Percentiles rank a stretch among this genome's conserved stretches.
Evolutionary conservation across 495 filamentous ascomycete genomes (phyloP).

Genomic region (Penicillium macrosclerotiorum): DNA sequence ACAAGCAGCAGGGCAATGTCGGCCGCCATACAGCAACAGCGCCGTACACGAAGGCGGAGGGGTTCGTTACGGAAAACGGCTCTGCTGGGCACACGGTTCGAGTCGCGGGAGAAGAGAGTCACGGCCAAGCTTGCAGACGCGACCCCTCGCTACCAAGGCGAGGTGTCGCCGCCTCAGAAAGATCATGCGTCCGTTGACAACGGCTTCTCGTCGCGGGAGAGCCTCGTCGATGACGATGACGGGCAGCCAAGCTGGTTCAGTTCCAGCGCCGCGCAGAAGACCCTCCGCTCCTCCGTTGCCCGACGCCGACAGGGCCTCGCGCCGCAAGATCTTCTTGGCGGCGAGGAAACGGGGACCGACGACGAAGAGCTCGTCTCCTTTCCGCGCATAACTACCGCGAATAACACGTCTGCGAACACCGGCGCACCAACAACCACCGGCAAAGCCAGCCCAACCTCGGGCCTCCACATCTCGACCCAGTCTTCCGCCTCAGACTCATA

Average conservation of each 20-base stretch:
- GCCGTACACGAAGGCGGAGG: slow-evolving; percentile 69
- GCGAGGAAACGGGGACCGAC: slow-evolving; percentile 72
- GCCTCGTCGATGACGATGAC: slow-evolving; percentile 15
- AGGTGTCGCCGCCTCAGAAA: slow-evolving; percentile 11
- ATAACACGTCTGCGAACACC: slow-evolving; percentile 14
- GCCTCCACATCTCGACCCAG: slow-evolving; percentile 40
- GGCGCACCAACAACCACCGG: neutral
- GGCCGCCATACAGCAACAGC: slow-evolving; percentile 57
- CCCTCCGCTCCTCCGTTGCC: slow-evolving; percentile 17
- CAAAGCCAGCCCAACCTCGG: slow-evolving; percentile 9
- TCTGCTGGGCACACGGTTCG: slow-evolving; percentile 63
- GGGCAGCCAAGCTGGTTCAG: slow-evolving; percentile 27
- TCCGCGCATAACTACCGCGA: slow-evolving; percentile 32
- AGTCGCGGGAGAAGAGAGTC: slow-evolving; percentile 47
- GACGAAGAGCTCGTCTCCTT: slow-evolving; percentile 73
- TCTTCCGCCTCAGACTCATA: slow-evolving; percentile 68
- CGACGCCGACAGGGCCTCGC: slow-evolving; percentile 30
- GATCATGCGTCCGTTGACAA: slow-evolving; percentile 18
- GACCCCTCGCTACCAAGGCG: slow-evolving; percentile 21
- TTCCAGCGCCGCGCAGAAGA: slow-evolving; percentile 22
- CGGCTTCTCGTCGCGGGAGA: slow-evolving; percentile 15
- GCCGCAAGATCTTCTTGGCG: slow-evolving; percentile 56
- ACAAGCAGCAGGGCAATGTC: slow-evolving; percentile 52
- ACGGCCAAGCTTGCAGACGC: slow-evolving; percentile 31
- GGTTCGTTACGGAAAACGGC: slow-evolving; percentile 80